phyloP scores from a whole-genome alignment of 208 protist genomes.

The Trypanosoma congolense region DNA sequence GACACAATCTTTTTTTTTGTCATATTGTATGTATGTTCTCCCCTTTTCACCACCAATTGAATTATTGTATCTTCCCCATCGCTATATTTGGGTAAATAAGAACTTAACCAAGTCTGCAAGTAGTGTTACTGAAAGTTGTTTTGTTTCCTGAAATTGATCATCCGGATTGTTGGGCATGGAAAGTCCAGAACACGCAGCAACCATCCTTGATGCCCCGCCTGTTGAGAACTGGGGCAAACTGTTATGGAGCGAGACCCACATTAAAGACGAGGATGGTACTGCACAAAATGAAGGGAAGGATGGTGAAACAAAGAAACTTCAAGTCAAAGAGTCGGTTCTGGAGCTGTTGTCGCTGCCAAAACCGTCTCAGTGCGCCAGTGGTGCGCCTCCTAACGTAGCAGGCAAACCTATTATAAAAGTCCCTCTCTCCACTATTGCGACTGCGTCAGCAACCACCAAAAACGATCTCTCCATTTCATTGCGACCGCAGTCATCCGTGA shows the following conservation, averaged over 20 bases:
- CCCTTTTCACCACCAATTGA: too few relatives aligned
- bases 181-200: too few relatives aligned
- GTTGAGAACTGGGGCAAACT: slow-evolving; percentile 83
- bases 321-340: slow-evolving; percentile 20
- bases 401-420: slow-evolving; percentile 56
- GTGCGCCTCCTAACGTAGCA: slow-evolving; percentile 35
- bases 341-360: slow-evolving; percentile 58
- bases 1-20: too few relatives aligned
- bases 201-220: slow-evolving; percentile 32
- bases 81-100: too few relatives aligned
- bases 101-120: too few relatives aligned
- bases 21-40: too few relatives aligned
- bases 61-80: too few relatives aligned
- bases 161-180: too few relatives aligned
- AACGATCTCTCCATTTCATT: slow-evolving; percentile 74
- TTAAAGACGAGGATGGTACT: slow-evolving; percentile 26
- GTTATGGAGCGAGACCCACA: slow-evolving; percentile 28
- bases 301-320: slow-evolving; percentile 2
- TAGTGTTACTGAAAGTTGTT: too few relatives aligned
- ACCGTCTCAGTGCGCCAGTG: slow-evolving; percentile 35
- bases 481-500: slow-evolving; percentile 32
- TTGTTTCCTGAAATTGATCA: too few relatives aligned
- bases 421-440: slow-evolving; percentile 61
- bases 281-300: slow-evolving; percentile 25
- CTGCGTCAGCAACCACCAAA: slow-evolving; percentile 64